phyloP scores from a whole-genome alignment of 2,329 filamentous ascomycete species.

The Podosphaera fusca region DNA sequence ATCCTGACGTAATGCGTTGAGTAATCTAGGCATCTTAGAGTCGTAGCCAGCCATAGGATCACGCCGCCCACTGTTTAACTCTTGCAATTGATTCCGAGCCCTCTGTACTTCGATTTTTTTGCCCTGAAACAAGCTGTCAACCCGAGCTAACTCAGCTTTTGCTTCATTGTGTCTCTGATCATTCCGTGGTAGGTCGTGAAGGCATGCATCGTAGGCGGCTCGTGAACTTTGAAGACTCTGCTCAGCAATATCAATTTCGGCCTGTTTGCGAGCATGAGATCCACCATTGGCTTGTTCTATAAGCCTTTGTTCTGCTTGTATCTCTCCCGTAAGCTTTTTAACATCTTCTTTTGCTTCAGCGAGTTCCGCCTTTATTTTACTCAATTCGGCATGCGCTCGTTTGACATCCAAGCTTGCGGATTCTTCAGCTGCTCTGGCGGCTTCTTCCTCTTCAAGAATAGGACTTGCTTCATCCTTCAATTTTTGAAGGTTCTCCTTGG shows the following conservation, averaged over 20 bases:
- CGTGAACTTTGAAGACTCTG: conserved; percentile 23
- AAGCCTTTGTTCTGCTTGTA: conserved; percentile 32
- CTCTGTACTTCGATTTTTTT: conserved; percentile 32
- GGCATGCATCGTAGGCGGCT: conserved; percentile 20
- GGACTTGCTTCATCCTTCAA: conserved; percentile 17
- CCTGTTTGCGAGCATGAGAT: conserved; percentile 35
- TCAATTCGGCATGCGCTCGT: conserved; percentile 30
- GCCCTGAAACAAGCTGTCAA: conserved; percentile 14
- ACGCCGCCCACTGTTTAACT: conserved; percentile 32
- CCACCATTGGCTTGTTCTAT: conserved; percentile 49
- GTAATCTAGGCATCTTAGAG: conserved; percentile 34
- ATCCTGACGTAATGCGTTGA: conserved; percentile 48
- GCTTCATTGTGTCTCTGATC: conserved; percentile 16
- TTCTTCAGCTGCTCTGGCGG: conserved; percentile 29
- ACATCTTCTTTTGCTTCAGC: conserved; percentile 27
- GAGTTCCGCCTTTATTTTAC: conserved; percentile 39
- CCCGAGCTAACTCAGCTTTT: conserved; percentile 15
- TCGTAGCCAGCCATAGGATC: conserved; percentile 43
- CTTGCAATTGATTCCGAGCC: conserved; percentile 26
- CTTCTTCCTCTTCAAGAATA: conserved; percentile 23
- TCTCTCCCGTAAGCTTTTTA: conserved; percentile 23
- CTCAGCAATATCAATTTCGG: conserved; percentile 35
- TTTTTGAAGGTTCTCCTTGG: conserved; percentile 8
- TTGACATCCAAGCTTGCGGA: conserved; percentile 28
- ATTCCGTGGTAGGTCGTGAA: conserved; percentile 17